Evolutionary conservation across 73 alveolate genomes (phyloP), one percentile per base, ranked within the genome.

Genomic region (Blepharisma japonicum): DNA sequence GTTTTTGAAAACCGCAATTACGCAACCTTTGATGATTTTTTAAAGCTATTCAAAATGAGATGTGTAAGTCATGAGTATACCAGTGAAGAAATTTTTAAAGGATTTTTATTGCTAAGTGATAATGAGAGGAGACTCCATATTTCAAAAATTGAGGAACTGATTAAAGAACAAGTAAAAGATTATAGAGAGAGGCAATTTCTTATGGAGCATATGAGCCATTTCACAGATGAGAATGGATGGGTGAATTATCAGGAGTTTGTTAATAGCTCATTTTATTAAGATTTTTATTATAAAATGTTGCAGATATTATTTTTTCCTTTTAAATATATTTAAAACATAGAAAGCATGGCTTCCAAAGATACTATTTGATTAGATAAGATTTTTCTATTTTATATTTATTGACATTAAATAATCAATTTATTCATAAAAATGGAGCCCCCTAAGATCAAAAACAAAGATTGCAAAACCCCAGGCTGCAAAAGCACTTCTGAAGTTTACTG

Each of bases 11-110:
- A 11, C 11, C 39, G 74, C n/a, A 25, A n/a, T 18, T 9, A 14
- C 2, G 74, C 74, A 2, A 20, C 74, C 2, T 25, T 61, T n/a
- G 74, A 61, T 5, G 74, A 61, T 5, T 61, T 61, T 61, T 61
- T 61, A 61, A 61, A 61, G 23, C 47, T 61, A 11, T 61, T 61
- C 23, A 61, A 61, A 61, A 61, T 61, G 74, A 14, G 74, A 2
- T 61, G 74, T 61, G 74, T 61, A 8, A 61, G 74, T 61, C 74
- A 61, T 8, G 74, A 61, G 23, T 61, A 61, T 25, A 61, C 74
- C 14, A 61, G 74, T 25, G 74, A 61, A 61, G 74, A 61, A 25
- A 61, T 61, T 18, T 14, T 8, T 2, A 61, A 61, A 61, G 74
- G 74, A 11, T 61, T 61, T 61, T 9, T 61, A 14, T 5, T 61